phyloP scores from a whole-genome alignment of 495 filamentous ascomycete genomes.

The Margaritispora aquatica region DNA sequence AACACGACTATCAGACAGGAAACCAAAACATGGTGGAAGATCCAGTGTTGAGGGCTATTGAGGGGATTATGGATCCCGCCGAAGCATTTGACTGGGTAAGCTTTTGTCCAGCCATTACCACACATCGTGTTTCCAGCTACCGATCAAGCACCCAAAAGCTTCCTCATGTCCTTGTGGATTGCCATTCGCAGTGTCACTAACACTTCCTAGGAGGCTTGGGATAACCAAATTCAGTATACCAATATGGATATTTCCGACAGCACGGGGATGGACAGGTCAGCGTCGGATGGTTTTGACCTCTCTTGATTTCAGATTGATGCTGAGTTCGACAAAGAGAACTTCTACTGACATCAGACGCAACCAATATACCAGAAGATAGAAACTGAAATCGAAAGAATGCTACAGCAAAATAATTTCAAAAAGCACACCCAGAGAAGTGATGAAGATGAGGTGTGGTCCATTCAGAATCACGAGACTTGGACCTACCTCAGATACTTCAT shows the following conservation, averaged over 20 bases:
- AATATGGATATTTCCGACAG: neutral
- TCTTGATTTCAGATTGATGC: neutral
- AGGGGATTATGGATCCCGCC: neutral
- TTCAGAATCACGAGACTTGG: no score
- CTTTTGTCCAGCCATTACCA: neutral
- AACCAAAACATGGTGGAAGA: neutral
- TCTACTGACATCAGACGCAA: no score
- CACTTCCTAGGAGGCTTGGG: neutral
- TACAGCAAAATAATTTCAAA: no score
- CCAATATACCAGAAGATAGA: no score
- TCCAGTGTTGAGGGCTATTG: neutral
- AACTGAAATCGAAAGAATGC: no score
- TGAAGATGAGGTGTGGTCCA: no score
- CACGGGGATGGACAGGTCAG: neutral
- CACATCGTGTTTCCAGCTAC: neutral
- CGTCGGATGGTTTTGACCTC: neutral
- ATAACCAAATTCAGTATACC: neutral
- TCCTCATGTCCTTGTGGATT: neutral
- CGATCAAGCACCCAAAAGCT: neutral
- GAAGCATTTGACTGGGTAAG: conserved; percentile 3
- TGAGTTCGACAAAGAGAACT: no score
- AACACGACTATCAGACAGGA: neutral
- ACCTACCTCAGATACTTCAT: no score
- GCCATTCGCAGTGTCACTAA: neutral
- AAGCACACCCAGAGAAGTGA: no score